Evolutionary conservation across 371 early-diverging fungal genomes (phyloP).

Genomic region (Mortierella sp.): DNA sequence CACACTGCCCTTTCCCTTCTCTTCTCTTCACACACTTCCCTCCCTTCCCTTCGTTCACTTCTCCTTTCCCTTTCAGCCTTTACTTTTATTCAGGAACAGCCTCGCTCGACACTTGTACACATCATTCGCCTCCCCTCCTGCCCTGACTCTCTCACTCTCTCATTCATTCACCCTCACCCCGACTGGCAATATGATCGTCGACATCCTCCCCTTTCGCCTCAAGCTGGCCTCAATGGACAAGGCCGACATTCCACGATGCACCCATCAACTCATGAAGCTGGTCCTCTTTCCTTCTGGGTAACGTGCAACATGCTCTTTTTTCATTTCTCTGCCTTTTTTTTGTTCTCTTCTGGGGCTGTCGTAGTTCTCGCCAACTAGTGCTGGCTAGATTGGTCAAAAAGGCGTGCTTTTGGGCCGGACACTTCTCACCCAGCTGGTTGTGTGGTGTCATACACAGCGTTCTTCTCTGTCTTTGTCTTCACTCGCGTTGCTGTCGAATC

Average conservation of each 20-base stretch:
- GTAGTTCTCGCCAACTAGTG: background rate
- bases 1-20: background rate
- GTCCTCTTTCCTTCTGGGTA: conserved; percentile 55
- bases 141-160: background rate
- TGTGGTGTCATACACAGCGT: background rate
- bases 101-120: background rate
- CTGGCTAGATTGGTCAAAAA: background rate
- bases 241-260: conserved; percentile 54
- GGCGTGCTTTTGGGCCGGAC: conserved; percentile 21
- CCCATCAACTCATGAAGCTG: conserved; percentile 56
- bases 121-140: background rate
- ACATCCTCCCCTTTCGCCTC: conserved; percentile 55
- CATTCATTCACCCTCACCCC: background rate
- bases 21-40: background rate
- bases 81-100: background rate
- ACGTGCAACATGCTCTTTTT: background rate
- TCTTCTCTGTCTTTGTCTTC: background rate
- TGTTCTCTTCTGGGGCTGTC: background rate
- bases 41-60: background rate
- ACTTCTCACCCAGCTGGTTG: background rate
- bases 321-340: background rate
- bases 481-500: background rate
- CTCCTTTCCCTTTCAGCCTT: background rate
- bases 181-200: conserved; percentile 48
- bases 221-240: conserved; percentile 50